phyloP scores from a whole-genome alignment of 805 yeast genomes.

The Teunomyces panamensis region DNA sequence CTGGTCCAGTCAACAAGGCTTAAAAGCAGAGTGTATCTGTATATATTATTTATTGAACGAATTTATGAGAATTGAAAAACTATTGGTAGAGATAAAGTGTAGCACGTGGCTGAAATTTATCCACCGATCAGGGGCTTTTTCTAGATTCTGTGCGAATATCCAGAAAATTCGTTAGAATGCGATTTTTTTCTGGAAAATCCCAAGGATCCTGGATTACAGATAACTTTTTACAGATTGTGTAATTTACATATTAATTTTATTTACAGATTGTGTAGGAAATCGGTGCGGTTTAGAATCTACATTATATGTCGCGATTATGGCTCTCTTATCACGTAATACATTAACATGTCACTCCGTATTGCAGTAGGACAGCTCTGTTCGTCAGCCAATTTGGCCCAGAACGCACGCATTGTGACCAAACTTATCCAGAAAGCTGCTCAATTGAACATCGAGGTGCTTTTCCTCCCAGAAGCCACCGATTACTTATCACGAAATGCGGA shows the following conservation, averaged over 20 bases:
- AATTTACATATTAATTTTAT: too few species aligned
- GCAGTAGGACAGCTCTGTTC: slow-evolving; percentile 91
- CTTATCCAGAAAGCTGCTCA: slow-evolving; percentile 64
- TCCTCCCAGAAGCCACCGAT: slow-evolving; percentile 93
- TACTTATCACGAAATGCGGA: slow-evolving; percentile 69
- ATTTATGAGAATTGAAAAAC: neutral
- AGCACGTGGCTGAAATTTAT: too few species aligned
- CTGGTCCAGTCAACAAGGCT: slow-evolving; percentile 40
- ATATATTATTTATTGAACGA: neutral
- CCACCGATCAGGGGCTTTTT: too few species aligned
- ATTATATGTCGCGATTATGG: too few species aligned
- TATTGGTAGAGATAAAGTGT: too few species aligned
- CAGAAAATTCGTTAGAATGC: too few species aligned
- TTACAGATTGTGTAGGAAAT: too few species aligned
- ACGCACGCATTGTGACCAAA: slow-evolving; percentile 56
- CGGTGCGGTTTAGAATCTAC: too few species aligned
- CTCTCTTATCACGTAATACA: neutral
- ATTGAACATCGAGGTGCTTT: slow-evolving; percentile 62
- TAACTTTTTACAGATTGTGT: too few species aligned
- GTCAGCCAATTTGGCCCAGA: slow-evolving; percentile 55
- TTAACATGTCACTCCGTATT: slow-evolving; percentile 18
- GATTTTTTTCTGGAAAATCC: too few species aligned
- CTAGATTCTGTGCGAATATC: too few species aligned
- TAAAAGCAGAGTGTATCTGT: slow-evolving; percentile 1
- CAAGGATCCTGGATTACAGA: too few species aligned